A percentile compares a stretch with the other conserved stretches of the same genome.
Evolutionary conservation across 176 grass and related monocot species (phyloP).

Genomic region (maize (Zea mays)): DNA sequence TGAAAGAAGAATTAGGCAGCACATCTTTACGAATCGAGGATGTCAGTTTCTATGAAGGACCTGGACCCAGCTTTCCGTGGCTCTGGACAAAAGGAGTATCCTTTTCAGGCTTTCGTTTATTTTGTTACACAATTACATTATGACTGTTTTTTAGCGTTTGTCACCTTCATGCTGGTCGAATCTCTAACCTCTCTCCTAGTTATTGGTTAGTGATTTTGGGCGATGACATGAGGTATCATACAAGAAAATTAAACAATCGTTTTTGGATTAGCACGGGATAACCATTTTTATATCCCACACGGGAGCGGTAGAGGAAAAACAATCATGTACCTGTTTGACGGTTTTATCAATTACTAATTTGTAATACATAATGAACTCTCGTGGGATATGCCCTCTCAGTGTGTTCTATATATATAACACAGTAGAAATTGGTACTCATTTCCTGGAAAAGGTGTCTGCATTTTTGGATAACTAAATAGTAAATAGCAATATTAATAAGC

Average conservation of each 20-base stretch:
- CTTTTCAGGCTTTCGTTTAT: constrained; percentile 50
- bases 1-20: constrained; percentile 41
- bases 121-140: neutral
- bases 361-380: constrained; percentile 17
- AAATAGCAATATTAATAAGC: neutral
- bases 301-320: neutral
- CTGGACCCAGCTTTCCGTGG: constrained; percentile 81
- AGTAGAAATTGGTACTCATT: neutral
- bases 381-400: neutral
- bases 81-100: constrained; percentile 79
- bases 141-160: constrained; percentile 13
- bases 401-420: constrained; percentile 12
- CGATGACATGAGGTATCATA: neutral
- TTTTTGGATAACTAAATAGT: neutral
- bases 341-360: constrained; percentile 29
- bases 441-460: neutral
- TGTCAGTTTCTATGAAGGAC: constrained; percentile 82
- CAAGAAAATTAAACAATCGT: neutral
- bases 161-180: constrained; percentile 33
- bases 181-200: neutral
- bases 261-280: neutral
- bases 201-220: neutral
- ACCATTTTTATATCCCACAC: neutral
- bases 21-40: constrained; percentile 38
- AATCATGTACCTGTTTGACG: neutral